Conservation (phyloP, 2,329 filamentous ascomycete genomes). For the Ceratocystis papillata region DNA sequence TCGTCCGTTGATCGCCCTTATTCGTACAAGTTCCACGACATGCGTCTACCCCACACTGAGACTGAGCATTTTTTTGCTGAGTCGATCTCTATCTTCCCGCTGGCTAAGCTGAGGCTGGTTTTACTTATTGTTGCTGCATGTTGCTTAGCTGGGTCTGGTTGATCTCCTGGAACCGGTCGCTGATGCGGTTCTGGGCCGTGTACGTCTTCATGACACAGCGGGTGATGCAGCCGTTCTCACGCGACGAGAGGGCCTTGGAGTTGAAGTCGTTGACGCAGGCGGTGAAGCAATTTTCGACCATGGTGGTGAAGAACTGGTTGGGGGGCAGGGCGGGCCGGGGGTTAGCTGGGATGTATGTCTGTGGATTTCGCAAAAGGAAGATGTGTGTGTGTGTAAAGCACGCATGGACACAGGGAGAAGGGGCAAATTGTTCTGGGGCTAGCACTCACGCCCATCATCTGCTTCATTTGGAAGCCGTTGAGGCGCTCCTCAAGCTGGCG, state of each 20-base stretch:
- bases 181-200: slow-evolving; percentile 79
- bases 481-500: slow-evolving; percentile 88
- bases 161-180: slow-evolving; percentile 74
- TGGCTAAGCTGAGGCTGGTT: not conserved
- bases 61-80: not conserved
- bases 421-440: not conserved
- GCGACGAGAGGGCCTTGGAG: slow-evolving; percentile 79
- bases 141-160: slow-evolving; percentile 50
- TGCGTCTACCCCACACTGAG: not conserved
- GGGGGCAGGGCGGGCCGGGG: not conserved
- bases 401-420: slow-evolving; percentile 11
- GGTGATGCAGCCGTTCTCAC: slow-evolving; percentile 84
- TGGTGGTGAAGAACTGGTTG: slow-evolving; percentile 48
- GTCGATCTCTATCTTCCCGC: not conserved
- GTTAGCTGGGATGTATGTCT: not conserved
- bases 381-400: not conserved
- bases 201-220: slow-evolving; percentile 95
- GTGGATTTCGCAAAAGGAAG: not conserved
- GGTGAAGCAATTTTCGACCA: slow-evolving; percentile 85
- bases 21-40: slow-evolving; percentile 13
- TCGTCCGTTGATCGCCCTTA: slow-evolving; percentile 4
- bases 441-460: slow-evolving; percentile 82
- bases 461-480: slow-evolving; percentile 97
- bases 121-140: slow-evolving; percentile 29
- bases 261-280: slow-evolving; percentile 98